Conservation (phyloP, 345 rosid genomes). For the Rhodamnia rubescens region DNA sequence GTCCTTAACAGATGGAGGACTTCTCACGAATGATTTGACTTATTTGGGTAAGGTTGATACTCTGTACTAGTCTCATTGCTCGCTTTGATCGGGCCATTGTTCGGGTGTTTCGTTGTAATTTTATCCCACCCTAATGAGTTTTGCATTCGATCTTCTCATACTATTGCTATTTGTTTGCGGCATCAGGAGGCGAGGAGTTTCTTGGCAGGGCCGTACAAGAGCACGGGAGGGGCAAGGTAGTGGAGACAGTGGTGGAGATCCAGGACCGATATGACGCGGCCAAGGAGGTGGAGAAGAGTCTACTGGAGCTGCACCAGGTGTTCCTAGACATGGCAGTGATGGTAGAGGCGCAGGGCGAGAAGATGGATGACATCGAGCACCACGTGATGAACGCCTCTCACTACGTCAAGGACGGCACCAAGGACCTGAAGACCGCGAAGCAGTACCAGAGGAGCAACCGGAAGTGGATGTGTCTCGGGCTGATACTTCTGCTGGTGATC, state of each 20-base stretch:
- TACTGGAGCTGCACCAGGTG: slow-evolving; percentile 89
- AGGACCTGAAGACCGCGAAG: slow-evolving; percentile 62
- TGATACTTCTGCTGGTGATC: slow-evolving; percentile 54
- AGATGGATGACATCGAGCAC: slow-evolving; percentile 88
- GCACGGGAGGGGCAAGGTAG: slow-evolving; percentile 84
- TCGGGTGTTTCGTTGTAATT: not conserved
- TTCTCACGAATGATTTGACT: not conserved
- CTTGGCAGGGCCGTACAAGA: slow-evolving; percentile 66
- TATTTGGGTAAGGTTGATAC: not conserved
- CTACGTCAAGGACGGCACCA: slow-evolving; percentile 72
- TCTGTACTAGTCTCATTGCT: not conserved
- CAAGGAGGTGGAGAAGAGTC: slow-evolving; percentile 84
- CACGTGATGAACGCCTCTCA: slow-evolving; percentile 78
- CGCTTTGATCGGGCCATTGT: not conserved
- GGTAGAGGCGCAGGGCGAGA: slow-evolving; percentile 91
- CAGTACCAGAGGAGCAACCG: slow-evolving; percentile 61
- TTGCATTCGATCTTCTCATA: not conserved
- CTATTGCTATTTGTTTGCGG: not conserved
- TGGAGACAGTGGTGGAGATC: slow-evolving; percentile 90
- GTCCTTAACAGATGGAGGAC: not conserved
- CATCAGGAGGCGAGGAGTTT: slow-evolving; percentile 59
- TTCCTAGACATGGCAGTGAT: slow-evolving; percentile 93
- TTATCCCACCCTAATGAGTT: not conserved
- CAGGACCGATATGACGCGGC: slow-evolving; percentile 88
- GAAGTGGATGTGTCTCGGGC: slow-evolving; percentile 71